Conservation (phyloP, 2,329 filamentous ascomycete species). For the Fusarium denticulatum region DNA sequence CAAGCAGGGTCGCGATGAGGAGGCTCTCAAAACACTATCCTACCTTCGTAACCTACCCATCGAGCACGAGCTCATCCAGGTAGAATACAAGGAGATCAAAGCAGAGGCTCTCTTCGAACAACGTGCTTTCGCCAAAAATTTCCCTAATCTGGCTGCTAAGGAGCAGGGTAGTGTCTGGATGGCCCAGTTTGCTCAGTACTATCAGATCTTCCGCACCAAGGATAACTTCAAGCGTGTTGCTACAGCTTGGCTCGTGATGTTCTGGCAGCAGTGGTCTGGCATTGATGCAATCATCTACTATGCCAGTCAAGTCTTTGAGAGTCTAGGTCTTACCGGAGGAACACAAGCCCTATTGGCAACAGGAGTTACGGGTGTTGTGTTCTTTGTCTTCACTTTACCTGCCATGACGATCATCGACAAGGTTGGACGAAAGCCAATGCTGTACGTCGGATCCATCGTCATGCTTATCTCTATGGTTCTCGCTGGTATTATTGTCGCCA, state of each 20-base stretch:
- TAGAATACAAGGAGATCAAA: slow-evolving; percentile 84
- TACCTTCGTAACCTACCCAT: slow-evolving; percentile 68
- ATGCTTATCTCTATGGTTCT: slow-evolving; percentile 44
- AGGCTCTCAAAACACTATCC: slow-evolving; percentile 67
- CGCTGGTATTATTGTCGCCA: slow-evolving; percentile 23
- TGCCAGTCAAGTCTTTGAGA: slow-evolving; percentile 67
- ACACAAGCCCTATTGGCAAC: slow-evolving; percentile 72
- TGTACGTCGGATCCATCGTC: slow-evolving; percentile 49
- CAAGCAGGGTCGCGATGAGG: slow-evolving; percentile 74
- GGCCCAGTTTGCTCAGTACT: slow-evolving; percentile 60
- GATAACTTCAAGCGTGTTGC: slow-evolving; percentile 70
- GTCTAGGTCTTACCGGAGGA: slow-evolving; percentile 68
- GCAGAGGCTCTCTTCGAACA: slow-evolving; percentile 82
- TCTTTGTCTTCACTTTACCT: slow-evolving; percentile 59
- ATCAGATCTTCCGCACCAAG: slow-evolving; percentile 41
- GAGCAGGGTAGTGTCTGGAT: slow-evolving; percentile 54
- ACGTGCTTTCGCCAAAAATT: slow-evolving; percentile 70
- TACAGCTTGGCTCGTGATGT: slow-evolving; percentile 70
- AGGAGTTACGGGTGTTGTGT: slow-evolving; percentile 75
- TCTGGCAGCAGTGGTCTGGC: slow-evolving; percentile 59
- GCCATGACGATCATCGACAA: slow-evolving; percentile 52
- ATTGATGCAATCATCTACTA: slow-evolving; percentile 53
- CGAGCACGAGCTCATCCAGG: slow-evolving; percentile 74
- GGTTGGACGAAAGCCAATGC: slow-evolving; percentile 52
- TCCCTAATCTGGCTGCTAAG: slow-evolving; percentile 53